These are phyloP conservation scores for Medicago truncatula DNA, from an alignment of 306 rosid genomes.

Conservation along the genomic window DNA sequence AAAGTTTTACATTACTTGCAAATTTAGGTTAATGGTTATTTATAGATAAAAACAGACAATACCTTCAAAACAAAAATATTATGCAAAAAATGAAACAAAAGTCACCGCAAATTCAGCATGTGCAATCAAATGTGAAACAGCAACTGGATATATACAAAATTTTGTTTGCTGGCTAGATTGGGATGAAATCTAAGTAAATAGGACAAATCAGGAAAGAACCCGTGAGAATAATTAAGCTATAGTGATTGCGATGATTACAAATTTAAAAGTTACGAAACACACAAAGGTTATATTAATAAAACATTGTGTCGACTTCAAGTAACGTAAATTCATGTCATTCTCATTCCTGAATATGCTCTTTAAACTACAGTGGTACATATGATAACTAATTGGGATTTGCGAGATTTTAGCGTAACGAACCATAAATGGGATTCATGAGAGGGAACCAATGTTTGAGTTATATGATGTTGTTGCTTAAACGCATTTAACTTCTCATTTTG, in stretches of 20 bases:
- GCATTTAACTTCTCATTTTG: conserved; percentile 57
- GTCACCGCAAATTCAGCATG: background rate
- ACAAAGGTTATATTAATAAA: conserved; percentile 16
- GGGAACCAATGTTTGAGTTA: conserved; percentile 46
- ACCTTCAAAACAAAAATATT: too few species aligned
- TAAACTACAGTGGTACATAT: background rate
- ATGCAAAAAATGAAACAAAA: too few species aligned
- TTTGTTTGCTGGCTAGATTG: background rate
- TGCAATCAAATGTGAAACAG: background rate
- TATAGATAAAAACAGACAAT: too few species aligned
- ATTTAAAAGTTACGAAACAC: background rate
- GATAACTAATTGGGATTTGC: conserved; percentile 67
- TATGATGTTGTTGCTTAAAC: conserved; percentile 85
- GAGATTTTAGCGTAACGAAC: conserved; percentile 98
- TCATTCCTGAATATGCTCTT: conserved; percentile 45
- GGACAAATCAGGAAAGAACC: background rate
- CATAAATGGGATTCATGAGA: conserved; percentile 59
- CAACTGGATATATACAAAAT: background rate
- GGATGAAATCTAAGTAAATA: conserved; percentile 3
- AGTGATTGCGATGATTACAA: background rate
- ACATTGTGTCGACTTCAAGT: conserved; percentile 48
- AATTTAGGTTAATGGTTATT: too few species aligned
- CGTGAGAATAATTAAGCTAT: background rate
- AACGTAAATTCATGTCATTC: conserved; percentile 58
- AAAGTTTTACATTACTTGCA: too few species aligned